Base-by-base conservation (phyloP, 75 land plant genomes). In the Selaginella tamariscina region DNA sequence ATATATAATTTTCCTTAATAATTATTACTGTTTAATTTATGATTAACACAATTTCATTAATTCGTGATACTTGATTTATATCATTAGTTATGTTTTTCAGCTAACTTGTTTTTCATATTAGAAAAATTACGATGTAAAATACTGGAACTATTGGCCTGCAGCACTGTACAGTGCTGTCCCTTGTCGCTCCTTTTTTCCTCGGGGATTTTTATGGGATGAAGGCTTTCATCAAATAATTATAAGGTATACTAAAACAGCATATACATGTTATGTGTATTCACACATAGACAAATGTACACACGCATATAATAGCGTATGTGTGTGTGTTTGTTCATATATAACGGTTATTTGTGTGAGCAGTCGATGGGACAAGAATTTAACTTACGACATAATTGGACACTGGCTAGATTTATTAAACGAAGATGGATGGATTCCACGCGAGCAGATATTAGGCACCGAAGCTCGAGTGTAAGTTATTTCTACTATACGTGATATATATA, bases 161-260 rank as follows among this genome's bases (percentile, higher is more conserved):
- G 85, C 85, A 65, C 85, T 95, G 68, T 95, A 79, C 65, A 86
- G 96, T 49, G 97, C 99, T 67, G 99, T 95, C 56, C 99, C 99
- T 20, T 85, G 99, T 55, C 82, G 99, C 60, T 84, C 99, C 29
- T 82, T 85, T 64, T 95, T 95, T 64, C 97, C 99, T 39, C 85
- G 99, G 59, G 99, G 99, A n/a, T 95, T 95, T 80, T 71, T 95
- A 2, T 95, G 99, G 99, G 99, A 95, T 76, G 99, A 95, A 71
- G 99, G 99, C 1, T 95, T 95, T 74, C 99, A 95, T 77, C 97
- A 91, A 71, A 78, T 95, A 29, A 44, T 86, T 20, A 82, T 95
- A 39, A 82, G 98, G 98, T 94, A 39, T 15, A 39, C 15, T 39
- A 15, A 39, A 5, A 39, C 49, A 39, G 49, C 49, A 5, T 15